phyloP scores from a whole-genome alignment of 768 basidiomycete genomes.

The Suillus americanus region DNA sequence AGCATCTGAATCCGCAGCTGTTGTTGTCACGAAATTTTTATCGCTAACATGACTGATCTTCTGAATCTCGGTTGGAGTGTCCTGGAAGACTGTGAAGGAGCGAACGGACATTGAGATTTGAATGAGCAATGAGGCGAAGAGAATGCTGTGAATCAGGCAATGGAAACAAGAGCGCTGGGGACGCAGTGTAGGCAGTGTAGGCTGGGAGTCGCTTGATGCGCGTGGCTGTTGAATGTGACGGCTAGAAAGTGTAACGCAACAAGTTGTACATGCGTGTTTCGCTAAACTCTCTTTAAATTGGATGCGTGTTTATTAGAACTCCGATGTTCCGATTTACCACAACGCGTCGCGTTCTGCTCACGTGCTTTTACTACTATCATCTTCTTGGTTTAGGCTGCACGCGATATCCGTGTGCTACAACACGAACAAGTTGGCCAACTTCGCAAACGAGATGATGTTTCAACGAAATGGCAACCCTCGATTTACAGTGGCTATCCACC shows the following conservation, averaged over 20 bases:
- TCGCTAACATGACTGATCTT: constrained; percentile 30
- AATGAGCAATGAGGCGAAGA: constrained; percentile 11
- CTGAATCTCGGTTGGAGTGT: constrained; percentile 40
- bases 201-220: constrained; percentile 12
- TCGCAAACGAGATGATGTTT: background rate
- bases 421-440: constrained; percentile 1
- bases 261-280: constrained; percentile 18
- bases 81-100: constrained; percentile 66
- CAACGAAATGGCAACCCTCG: background rate
- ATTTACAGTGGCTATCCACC: background rate
- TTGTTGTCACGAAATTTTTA: constrained; percentile 21
- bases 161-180: constrained; percentile 8
- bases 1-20: constrained; percentile 21
- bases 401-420: background rate
- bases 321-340: constrained; percentile 32
- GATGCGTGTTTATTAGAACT: constrained; percentile 29
- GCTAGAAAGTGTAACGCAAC: constrained; percentile 13
- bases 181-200: constrained; percentile 7
- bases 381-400: constrained; percentile 2
- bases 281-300: constrained; percentile 30
- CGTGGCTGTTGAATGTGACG: constrained; percentile 33
- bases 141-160: constrained; percentile 5
- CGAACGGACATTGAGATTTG: constrained; percentile 49
- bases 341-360: constrained; percentile 23
- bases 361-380: constrained; percentile 7